Base-by-base conservation (phyloP, 257 asterid species). In the Scutellaria galericulata region DNA sequence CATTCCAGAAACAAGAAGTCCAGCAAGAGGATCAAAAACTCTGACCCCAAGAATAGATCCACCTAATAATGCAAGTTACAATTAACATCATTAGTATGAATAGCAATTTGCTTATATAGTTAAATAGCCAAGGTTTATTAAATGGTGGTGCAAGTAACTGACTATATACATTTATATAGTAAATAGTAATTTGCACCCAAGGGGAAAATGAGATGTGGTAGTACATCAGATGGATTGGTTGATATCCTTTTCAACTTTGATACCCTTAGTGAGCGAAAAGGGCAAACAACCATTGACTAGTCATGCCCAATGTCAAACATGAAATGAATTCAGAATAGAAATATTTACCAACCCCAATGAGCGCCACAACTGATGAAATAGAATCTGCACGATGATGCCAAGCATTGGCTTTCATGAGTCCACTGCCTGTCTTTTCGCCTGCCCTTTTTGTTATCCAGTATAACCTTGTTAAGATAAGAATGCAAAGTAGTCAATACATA, bases 331-430 rank as follows among this genome's bases (percentile, higher is more conserved):
- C 47, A 9, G 70, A 73, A 48, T 72, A 75, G 18, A 75, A 81
- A 74, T 86, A 86, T 72, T 90, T 95, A 95, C 99, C 99, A 95
- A 95, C 99, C 87, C 99, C 99, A 74, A 95, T 66, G 72, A 95
- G 98, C 80, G 97, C 96, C 79, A 95, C 98, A 44, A 90, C 80
- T 8, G 99, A 92, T 71, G 98, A 92, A 83, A 90, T 71, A 81
- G 99, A 95, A 88, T 92, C 99, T 1, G 97, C 90, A 14, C 97
- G 98, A 59, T 95, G 98, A 83, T 95, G 99, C 98, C 98, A 95
- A 63, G 99, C 99, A 78, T 95, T 95, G 67, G 97, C 98, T 87
- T 87, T 92, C 97, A 92, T 90, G 75, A 92, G 95, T 58, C 96
- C 97, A 77, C 99, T 95, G 78, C 97, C 97, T n/a, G 85, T 82